A percentile compares a stretch with the other conserved stretches of the same genome.
These are phyloP conservation scores for Gossypium raimondii DNA, from an alignment of 345 rosid species.

Conservation along the genomic window DNA sequence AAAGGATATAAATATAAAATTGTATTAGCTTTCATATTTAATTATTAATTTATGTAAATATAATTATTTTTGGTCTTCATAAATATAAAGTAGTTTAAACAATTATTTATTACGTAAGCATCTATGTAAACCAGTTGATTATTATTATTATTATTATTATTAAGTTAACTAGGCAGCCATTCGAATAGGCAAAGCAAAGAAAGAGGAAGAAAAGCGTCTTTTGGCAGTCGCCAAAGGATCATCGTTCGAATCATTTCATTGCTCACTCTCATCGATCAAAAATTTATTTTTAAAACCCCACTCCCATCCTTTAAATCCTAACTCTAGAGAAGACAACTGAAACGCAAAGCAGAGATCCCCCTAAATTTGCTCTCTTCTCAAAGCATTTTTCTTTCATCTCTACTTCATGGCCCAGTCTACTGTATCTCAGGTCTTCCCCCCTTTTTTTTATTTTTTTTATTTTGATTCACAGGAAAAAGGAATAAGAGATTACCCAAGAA, in stretches of 20 bases:
- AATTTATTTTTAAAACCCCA: neutral
- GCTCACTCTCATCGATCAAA: neutral
- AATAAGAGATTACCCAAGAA: neutral
- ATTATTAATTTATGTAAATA: no score
- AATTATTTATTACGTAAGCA: no score
- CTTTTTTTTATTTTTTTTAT: neutral
- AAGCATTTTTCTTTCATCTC: neutral
- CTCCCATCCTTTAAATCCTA: neutral
- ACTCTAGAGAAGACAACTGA: neutral
- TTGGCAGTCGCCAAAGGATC: neutral
- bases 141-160: neutral
- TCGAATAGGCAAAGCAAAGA: neutral
- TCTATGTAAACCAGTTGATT: no score
- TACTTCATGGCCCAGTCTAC: constrained; percentile 42
- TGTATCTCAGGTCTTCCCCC: constrained; percentile 36
- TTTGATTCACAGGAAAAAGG: neutral
- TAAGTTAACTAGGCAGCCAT: constrained; percentile 4
- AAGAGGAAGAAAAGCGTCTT: neutral
- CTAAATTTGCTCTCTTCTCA: neutral
- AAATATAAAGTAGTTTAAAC: no score
- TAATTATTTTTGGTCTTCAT: no score
- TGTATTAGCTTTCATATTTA: no score
- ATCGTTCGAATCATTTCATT: neutral
- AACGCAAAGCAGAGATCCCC: neutral
- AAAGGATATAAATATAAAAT: no score